phyloP scores from a whole-genome alignment of 2,329 filamentous ascomycete species.

The Ascomycota sp. region DNA sequence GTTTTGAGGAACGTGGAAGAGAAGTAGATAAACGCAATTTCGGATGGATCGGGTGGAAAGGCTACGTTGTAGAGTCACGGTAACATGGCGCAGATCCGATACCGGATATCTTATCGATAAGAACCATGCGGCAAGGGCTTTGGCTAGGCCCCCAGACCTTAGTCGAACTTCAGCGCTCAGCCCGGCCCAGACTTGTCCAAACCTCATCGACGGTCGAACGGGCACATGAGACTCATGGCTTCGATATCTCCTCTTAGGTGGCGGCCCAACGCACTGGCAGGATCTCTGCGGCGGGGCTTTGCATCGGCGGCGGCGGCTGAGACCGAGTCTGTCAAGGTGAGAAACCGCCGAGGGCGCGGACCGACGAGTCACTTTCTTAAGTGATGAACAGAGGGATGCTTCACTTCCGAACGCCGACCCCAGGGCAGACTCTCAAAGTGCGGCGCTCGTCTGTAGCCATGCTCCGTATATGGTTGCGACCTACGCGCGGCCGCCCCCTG shows the following conservation, averaged over 20 bases:
- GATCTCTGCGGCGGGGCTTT: slow-evolving; percentile 9
- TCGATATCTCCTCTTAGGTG: slow-evolving; percentile 16
- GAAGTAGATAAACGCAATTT: too few relatives aligned
- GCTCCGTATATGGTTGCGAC: slow-evolving; percentile 86
- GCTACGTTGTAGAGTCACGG: too few relatives aligned
- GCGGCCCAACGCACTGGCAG: slow-evolving; percentile 12
- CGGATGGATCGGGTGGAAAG: too few relatives aligned
- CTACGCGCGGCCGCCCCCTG: slow-evolving; percentile 70
- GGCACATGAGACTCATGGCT: slow-evolving; percentile 13
- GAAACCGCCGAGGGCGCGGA: slow-evolving; percentile 1
- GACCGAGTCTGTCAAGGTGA: slow-evolving; percentile 13
- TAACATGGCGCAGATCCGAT: background rate
- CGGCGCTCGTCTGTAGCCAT: slow-evolving; percentile 50
- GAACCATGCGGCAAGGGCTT: background rate
- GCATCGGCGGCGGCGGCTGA: slow-evolving; percentile 7
- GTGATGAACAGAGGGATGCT: slow-evolving; percentile 9
- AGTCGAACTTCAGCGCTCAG: too few relatives aligned
- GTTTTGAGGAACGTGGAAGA: background rate
- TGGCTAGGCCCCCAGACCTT: too few relatives aligned
- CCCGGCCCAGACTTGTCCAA: too few relatives aligned
- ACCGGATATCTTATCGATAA: background rate
- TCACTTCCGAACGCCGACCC: slow-evolving; percentile 47
- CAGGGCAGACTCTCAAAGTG: slow-evolving; percentile 47
- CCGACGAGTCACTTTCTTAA: background rate
- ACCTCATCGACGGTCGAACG: background rate